These are phyloP conservation scores for Termitomyces eurrhizus DNA, from an alignment of 768 basidiomycete genomes.

Conservation along the genomic window DNA sequence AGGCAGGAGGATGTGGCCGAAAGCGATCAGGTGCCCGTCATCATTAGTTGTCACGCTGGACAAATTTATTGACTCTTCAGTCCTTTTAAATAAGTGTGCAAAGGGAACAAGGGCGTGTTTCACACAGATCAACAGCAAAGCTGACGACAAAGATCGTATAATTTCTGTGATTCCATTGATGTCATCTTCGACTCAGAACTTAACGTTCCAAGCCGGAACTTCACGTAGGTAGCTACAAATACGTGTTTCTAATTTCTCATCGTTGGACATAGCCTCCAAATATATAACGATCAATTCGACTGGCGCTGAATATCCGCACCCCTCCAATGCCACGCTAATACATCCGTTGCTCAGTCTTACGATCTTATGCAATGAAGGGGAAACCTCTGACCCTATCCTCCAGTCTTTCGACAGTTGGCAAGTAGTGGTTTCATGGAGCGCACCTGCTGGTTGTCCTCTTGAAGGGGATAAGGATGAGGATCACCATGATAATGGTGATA, in stretches of 20 bases:
- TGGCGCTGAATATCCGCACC: slow-evolving; percentile 59
- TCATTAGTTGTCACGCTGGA: slow-evolving; percentile 11
- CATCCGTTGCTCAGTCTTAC: slow-evolving; percentile 60
- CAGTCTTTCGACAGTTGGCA: slow-evolving; percentile 55
- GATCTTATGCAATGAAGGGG: slow-evolving; percentile 49
- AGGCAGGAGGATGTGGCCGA: slow-evolving; percentile 40
- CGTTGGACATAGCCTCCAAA: slow-evolving; percentile 40
- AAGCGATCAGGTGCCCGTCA: slow-evolving; percentile 61
- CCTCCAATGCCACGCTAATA: slow-evolving; percentile 35
- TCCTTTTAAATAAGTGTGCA: slow-evolving; percentile 48
- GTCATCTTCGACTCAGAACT: slow-evolving; percentile 30
- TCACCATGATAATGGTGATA: slow-evolving; percentile 24
- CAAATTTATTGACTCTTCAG: not conserved
- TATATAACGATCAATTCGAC: slow-evolving; percentile 54
- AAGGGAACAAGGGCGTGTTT: slow-evolving; percentile 71
- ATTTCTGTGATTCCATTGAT: slow-evolving; percentile 76
- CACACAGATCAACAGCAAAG: slow-evolving; percentile 61
- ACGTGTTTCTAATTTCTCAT: slow-evolving; percentile 5
- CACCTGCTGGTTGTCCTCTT: slow-evolving; percentile 54
- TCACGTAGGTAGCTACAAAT: slow-evolving; percentile 31
- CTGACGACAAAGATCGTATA: slow-evolving; percentile 51
- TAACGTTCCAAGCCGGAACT: slow-evolving; percentile 25
- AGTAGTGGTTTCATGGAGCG: slow-evolving; percentile 58
- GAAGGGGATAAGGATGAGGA: slow-evolving; percentile 34
- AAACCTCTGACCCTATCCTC: slow-evolving; percentile 45